Conservation (phyloP, 805 yeast species). For the Wickerhamiella bombiphila region DNA sequence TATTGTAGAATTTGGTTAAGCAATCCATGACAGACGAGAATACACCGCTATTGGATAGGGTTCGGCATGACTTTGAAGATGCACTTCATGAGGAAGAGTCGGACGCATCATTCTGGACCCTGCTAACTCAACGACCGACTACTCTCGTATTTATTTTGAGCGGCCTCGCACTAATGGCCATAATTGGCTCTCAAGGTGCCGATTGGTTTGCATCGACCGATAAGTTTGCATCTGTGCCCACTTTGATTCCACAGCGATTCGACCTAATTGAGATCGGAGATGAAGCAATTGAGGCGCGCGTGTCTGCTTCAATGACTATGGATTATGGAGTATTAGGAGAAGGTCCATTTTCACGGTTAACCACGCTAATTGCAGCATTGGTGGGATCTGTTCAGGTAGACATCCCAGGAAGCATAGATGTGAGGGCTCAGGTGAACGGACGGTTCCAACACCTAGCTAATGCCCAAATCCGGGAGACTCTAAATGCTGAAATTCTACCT, state of each 20-base stretch:
- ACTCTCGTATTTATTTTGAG: conserved; percentile 10
- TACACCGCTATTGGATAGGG: conserved; percentile 3
- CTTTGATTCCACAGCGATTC: no score
- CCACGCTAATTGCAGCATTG: not conserved
- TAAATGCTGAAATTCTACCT: not conserved
- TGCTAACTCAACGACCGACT: conserved; percentile 11
- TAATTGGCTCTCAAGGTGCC: not conserved
- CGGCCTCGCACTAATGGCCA: conserved; percentile 6
- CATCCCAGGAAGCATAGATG: conserved; percentile 1
- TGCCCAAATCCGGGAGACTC: not conserved
- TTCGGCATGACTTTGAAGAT: conserved; percentile 12
- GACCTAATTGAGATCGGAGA: not conserved
- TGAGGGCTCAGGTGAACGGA: not conserved
- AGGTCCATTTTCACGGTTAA: not conserved
- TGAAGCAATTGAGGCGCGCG: not conserved
- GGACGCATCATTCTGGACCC: conserved; percentile 4
- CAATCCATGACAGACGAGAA: no score
- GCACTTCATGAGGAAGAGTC: conserved; percentile 11
- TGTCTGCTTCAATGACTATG: not conserved
- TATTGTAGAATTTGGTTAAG: no score
- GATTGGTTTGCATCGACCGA: not conserved
- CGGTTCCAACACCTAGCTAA: not conserved
- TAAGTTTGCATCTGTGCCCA: not conserved
- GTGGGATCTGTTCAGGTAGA: not conserved
- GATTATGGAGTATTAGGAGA: not conserved